These are phyloP conservation scores for Tetrapisispora fleetii DNA, from an alignment of 805 yeast species.

Conservation along the genomic window DNA sequence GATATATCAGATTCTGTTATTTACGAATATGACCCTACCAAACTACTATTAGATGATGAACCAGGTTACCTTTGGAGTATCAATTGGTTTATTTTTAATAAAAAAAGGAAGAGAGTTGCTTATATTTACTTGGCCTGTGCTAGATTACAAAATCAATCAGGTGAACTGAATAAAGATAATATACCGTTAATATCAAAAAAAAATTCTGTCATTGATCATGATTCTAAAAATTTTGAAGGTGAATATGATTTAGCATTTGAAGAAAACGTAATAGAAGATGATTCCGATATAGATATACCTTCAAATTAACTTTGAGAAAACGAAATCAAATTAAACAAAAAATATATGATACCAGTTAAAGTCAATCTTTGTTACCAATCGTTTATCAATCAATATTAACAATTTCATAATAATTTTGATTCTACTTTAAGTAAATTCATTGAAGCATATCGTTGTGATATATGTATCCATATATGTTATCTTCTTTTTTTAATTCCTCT, in stretches of 20 bases:
- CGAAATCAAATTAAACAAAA: neutral
- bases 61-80: constrained; percentile 37
- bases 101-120: constrained; percentile 84
- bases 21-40: constrained; percentile 45
- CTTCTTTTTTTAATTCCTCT: neutral
- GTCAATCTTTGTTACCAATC: neutral
- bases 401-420: neutral
- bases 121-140: constrained; percentile 63
- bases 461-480: neutral
- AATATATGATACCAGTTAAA: neutral
- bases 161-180: constrained; percentile 33
- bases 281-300: constrained; percentile 23
- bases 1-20: constrained; percentile 47
- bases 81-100: constrained; percentile 89
- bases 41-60: constrained; percentile 30
- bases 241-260: constrained; percentile 40
- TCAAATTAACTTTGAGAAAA: neutral
- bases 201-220: constrained; percentile 31
- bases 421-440: neutral
- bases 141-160: constrained; percentile 31
- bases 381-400: neutral
- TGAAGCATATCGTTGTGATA: neutral
- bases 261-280: constrained; percentile 29
- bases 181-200: constrained; percentile 20
- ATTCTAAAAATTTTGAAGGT: constrained; percentile 32